Base-by-base conservation (phyloP, 2,329 filamentous ascomycete genomes). In the Pseudopithomyces maydicus region DNA sequence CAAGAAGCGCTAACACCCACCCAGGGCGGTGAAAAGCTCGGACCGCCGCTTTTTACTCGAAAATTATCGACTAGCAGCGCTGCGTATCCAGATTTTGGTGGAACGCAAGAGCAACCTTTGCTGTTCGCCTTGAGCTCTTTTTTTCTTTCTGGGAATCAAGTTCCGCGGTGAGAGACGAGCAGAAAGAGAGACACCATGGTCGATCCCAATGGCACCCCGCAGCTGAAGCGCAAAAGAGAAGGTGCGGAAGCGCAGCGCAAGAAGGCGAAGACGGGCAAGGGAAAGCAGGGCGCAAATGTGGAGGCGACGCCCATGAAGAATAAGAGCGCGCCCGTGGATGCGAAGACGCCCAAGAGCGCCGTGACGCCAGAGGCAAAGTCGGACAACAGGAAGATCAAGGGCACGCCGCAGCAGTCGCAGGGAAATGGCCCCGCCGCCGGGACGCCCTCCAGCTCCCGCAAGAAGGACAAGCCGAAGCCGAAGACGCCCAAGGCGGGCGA, bases 151-250 rank as follows among this genome's bases (percentile, higher is more conserved):
- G 41, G 22, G 32, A 7, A 7, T 4, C 15, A 10, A 22, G 23
- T n/a, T n/a, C n/a, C n/a, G n/a, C n/a, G n/a, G n/a, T n/a, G n/a
- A n/a, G n/a, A n/a, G n/a, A n/a, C n/a, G 39, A 19, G 26, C 35
- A 19, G 26, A 42, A 38, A 47, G 10, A n/a, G n/a, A n/a, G n/a
- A n/a, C n/a, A n/a, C n/a, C 14, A 75, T 75, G 72, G 66, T 63
- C 36, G 65, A 69, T 43, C 52, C 49, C 49, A 39, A 42, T 22
- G 59, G 49, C 2, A 64, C 64, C 29, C 60, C 66, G 36, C 64
- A 68, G 32, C 48, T 74, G 47, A 76, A 77, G 56, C 52, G 62
- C 55, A 72, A 70, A 70, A 65, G 58, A 47, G 68, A 66, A 56
- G 71, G 63, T 29, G 64, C 59, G 5, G 68, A 65, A 55, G 62